phyloP scores from a whole-genome alignment of 768 basidiomycete species.

The Agaricus subrufescens region DNA sequence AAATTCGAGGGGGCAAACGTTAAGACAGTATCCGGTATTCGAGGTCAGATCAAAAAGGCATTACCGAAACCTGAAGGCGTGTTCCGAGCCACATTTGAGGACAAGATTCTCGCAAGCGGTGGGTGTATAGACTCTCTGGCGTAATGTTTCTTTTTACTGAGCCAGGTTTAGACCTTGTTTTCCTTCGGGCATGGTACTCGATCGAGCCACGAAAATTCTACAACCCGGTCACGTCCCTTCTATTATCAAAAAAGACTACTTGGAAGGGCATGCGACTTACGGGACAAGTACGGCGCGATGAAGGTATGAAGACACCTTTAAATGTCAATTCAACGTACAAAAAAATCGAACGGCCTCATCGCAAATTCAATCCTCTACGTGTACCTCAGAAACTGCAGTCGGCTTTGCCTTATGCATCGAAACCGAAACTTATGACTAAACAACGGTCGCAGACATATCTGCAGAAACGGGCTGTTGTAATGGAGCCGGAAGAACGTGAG shows the following conservation, averaged over 20 bases:
- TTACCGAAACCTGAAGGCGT: slow-evolving; percentile 92
- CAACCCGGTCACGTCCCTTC: slow-evolving; percentile 90
- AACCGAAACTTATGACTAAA: slow-evolving; percentile 78
- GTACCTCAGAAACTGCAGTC: slow-evolving; percentile 90
- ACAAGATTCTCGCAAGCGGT: slow-evolving; percentile 96
- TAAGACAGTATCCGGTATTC: slow-evolving; percentile 89
- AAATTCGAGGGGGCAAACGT: slow-evolving; percentile 99
- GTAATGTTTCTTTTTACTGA: slow-evolving; percentile 2
- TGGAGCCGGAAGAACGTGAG: slow-evolving; percentile 94
- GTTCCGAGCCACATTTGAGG: slow-evolving; percentile 96
- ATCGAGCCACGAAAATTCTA: slow-evolving; percentile 94
- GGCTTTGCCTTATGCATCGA: slow-evolving; percentile 85
- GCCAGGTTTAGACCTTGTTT: slow-evolving; percentile 70
- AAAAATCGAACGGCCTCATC: slow-evolving; percentile 67
- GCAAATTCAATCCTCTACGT: slow-evolving; percentile 88
- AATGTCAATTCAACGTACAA: slow-evolving; percentile 88
- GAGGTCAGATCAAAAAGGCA: slow-evolving; percentile 97
- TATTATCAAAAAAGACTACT: slow-evolving; percentile 72
- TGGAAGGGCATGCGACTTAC: slow-evolving; percentile 98
- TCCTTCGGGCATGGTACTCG: slow-evolving; percentile 95
- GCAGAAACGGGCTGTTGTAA: slow-evolving; percentile 90
- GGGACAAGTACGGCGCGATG: slow-evolving; percentile 85
- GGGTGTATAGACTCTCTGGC: slow-evolving; percentile 23
- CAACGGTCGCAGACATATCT: slow-evolving; percentile 80
- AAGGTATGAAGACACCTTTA: slow-evolving; percentile 77